Evolutionary conservation across 371 early-diverging fungal species (phyloP).

Genomic region (Mortierella sp.): DNA sequence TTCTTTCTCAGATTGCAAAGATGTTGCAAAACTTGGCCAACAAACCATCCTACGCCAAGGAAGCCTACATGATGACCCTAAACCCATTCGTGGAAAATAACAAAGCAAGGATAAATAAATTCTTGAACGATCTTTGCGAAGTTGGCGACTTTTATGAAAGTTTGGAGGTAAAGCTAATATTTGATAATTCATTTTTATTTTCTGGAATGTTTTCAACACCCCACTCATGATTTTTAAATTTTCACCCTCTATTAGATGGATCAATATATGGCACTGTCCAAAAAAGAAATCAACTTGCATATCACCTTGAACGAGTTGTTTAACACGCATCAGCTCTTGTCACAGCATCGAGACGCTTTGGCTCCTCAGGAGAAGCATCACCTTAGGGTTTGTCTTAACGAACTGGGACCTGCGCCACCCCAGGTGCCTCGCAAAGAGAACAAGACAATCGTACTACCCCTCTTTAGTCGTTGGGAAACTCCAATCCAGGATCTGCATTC

Average conservation of each 20-base stretch:
- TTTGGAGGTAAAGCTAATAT: constrained; percentile 71
- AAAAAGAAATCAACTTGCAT: constrained; percentile 88
- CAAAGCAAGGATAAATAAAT: constrained; percentile 87
- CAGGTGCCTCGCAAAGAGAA: constrained; percentile 91
- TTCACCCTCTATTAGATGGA: constrained; percentile 76
- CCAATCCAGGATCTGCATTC: constrained; percentile 82
- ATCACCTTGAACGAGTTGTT: constrained; percentile 95
- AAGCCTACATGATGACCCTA: constrained; percentile 91
- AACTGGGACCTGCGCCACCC: constrained; percentile 81
- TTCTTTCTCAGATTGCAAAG: constrained; percentile 78
- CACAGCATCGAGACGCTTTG: constrained; percentile 85
- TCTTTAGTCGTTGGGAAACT: constrained; percentile 95
- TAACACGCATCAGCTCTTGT: constrained; percentile 87
- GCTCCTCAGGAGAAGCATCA: constrained; percentile 87
- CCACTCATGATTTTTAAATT: too few species aligned
- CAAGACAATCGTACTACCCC: constrained; percentile 82
- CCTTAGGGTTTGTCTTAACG: constrained; percentile 80
- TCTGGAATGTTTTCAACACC: too few species aligned
- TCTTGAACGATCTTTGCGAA: constrained; percentile 93
- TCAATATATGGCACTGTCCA: constrained; percentile 94
- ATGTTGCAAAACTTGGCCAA: constrained; percentile 94
- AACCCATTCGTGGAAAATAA: constrained; percentile 92
- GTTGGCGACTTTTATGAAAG: constrained; percentile 95
- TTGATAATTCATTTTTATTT: not conserved
- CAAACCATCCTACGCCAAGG: constrained; percentile 93